Evolutionary conservation across 2,329 filamentous ascomycete species (phyloP), one percentile per base, ranked within the genome.

Genomic region (Trichophyton equinum): DNA sequence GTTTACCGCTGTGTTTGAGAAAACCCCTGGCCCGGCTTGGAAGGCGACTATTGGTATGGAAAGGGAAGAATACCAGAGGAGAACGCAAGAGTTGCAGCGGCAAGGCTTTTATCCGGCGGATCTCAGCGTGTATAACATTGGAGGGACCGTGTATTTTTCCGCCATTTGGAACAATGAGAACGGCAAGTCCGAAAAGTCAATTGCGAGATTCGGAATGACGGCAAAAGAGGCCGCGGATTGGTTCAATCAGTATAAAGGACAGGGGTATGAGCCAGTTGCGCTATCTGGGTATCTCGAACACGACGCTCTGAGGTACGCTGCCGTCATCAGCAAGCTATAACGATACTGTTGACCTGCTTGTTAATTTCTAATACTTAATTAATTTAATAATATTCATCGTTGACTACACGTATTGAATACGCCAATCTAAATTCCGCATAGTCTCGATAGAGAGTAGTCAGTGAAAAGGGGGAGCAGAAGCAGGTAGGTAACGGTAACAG

Each of bases 151-250:
- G 38, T 60, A 49, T 7, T 64, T 57, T 40, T 44, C 60, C 8
- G 62, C 30, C 2, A 62, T 64, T 27, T 64, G 62, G 62, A 58
- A 63, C 27, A 60, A 58, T 40, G 22, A 63, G 60, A 62, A 53
- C 1, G 44, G 5, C 4, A 22, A 47, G 44, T 18, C 20, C 3
- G 44, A 18, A 8, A 47, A 47, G 20, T 18, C 44, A 7, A 22
- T 59, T n/a, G 27, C 59, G 47, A 60, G 59, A 33, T 47, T 44
- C 22, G 63, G 62, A 3, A 40, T 63, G 13, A 63, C 20, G 11
- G 58, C 55, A 42, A 4, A 9, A 22, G 30, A 60, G 42, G 61
- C 56, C 22, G 59, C 56, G 55, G 44, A 7, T 13, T n/a, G n/a
- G 42, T 51, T 56, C 3, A 56, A 46, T 0, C 25, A 58, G n/a